Evolutionary conservation across 129 eudicot species (phyloP).

Genomic region (Flaveria bidentis): DNA sequence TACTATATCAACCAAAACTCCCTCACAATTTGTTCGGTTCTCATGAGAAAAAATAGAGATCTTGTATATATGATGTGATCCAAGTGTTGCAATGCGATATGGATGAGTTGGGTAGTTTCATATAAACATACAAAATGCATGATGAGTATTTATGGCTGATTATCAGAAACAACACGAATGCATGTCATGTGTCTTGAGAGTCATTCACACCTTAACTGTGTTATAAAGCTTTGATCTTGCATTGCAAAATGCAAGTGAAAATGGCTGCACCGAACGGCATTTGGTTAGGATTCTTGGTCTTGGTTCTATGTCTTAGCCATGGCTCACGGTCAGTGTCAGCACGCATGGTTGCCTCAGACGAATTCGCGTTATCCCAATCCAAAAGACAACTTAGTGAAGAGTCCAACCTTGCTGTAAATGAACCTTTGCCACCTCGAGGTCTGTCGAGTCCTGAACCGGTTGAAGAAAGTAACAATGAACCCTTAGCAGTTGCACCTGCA

Average conservation of each 20-base stretch:
- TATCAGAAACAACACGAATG: slow-evolving; percentile 17
- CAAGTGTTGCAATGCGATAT: slow-evolving; percentile 25
- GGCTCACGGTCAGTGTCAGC: slow-evolving; percentile 19
- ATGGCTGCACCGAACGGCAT: slow-evolving; percentile 29
- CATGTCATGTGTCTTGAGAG: slow-evolving; percentile 21
- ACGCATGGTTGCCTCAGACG: slow-evolving; percentile 20
- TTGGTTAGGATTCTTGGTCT: slow-evolving; percentile 30
- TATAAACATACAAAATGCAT: slow-evolving; percentile 24
- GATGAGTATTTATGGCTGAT: slow-evolving; percentile 18
- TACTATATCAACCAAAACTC: background rate
- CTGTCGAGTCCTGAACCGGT: background rate
- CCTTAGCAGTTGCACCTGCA: slow-evolving; percentile 6
- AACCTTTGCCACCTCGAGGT: background rate
- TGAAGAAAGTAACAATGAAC: slow-evolving; percentile 13
- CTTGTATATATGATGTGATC: slow-evolving; percentile 20
- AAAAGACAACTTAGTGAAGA: slow-evolving; percentile 16
- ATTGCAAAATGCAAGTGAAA: slow-evolving; percentile 14
- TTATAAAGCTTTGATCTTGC: slow-evolving; percentile 4
- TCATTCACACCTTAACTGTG: slow-evolving; percentile 13
- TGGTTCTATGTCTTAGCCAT: slow-evolving; percentile 28
- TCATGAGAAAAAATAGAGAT: background rate
- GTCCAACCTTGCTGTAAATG: background rate
- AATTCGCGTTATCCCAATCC: background rate
- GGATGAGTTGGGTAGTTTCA: slow-evolving; percentile 27
- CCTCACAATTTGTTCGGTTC: background rate